Percentiles rank a stretch among this genome's conserved stretches.
These are phyloP conservation scores for Gonium pectorale DNA, from an alignment of 139 green algal species.

Conservation along the genomic window DNA sequence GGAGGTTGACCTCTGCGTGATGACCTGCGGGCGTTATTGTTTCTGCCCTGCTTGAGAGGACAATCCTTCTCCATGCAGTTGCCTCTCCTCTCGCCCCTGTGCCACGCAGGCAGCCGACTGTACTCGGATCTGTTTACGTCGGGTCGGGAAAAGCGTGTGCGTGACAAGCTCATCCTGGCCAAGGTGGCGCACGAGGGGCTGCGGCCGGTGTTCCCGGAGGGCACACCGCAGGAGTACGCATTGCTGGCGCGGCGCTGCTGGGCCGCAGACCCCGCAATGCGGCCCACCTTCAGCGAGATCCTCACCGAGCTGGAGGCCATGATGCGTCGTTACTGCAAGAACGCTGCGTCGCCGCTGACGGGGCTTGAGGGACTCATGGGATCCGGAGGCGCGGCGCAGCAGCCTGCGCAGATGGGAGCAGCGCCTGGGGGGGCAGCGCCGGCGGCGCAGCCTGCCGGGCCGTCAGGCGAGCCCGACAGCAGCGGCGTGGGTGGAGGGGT, in stretches of 20 bases:
- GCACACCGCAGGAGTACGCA: conserved; percentile 24
- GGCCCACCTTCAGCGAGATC: conserved; percentile 51
- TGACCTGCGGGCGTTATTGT: too few relatives aligned
- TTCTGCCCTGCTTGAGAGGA: too few relatives aligned
- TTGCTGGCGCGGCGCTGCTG: conserved; percentile 46
- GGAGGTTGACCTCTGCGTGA: too few relatives aligned
- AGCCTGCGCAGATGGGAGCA: neutral
- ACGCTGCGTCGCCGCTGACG: conserved; percentile 2
- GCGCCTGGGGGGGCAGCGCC: neutral
- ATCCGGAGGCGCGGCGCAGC: neutral
- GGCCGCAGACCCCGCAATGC: conserved; percentile 29
- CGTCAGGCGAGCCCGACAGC: neutral
- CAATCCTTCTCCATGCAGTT: too few relatives aligned
- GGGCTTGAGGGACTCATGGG: conserved; percentile 19
- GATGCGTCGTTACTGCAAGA: conserved; percentile 35
- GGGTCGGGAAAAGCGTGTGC: conserved; percentile 38
- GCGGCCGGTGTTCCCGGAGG: conserved; percentile 42
- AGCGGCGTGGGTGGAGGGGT: neutral
- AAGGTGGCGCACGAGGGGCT: conserved; percentile 49
- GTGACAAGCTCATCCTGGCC: conserved; percentile 52
- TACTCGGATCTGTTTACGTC: conserved; percentile 41
- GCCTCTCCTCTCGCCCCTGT: neutral
- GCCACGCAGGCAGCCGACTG: conserved; percentile 35
- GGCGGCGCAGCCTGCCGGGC: neutral
- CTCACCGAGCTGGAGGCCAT: conserved; percentile 31